Conservation (phyloP, 2,329 filamentous ascomycete species). For the Cytospora piceicola region DNA sequence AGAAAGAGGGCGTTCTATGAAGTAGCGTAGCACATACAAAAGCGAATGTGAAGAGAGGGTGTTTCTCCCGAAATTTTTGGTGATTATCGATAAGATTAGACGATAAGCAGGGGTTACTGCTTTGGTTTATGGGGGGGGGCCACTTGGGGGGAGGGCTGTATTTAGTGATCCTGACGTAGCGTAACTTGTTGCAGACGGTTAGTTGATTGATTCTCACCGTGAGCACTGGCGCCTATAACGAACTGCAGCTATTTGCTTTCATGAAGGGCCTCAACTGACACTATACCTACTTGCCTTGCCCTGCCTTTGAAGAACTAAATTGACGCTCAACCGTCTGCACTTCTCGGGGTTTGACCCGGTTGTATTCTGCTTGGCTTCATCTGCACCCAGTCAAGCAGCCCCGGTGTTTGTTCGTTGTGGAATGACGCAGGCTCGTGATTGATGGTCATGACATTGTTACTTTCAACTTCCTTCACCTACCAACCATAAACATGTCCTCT, state of each 20-base stretch:
- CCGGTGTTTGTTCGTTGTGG: neutral
- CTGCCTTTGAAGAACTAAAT: neutral
- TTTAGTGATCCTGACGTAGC: slow-evolving; percentile 1
- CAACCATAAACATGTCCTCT: slow-evolving; percentile 49
- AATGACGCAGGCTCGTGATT: neutral
- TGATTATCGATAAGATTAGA: slow-evolving; percentile 1
- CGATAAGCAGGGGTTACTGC: neutral
- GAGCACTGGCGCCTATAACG: neutral
- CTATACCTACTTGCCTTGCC: neutral
- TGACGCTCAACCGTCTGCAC: neutral
- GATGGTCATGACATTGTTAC: slow-evolving; percentile 19
- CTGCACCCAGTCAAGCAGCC: neutral
- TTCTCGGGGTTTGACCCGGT: neutral
- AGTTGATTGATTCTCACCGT: neutral
- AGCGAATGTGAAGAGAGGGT: neutral
- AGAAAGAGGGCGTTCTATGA: neutral
- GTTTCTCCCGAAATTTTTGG: slow-evolving; percentile 6
- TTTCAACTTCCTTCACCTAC: slow-evolving; percentile 2
- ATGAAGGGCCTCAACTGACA: neutral
- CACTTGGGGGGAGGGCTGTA: neutral
- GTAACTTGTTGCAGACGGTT: neutral
- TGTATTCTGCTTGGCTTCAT: neutral
- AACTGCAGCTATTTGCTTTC: slow-evolving; percentile 1
- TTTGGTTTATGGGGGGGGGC: neutral
- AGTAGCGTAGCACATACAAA: neutral